These are phyloP conservation scores for Babjeviella inositovora DNA, from an alignment of 805 yeast species.

Conservation along the genomic window DNA sequence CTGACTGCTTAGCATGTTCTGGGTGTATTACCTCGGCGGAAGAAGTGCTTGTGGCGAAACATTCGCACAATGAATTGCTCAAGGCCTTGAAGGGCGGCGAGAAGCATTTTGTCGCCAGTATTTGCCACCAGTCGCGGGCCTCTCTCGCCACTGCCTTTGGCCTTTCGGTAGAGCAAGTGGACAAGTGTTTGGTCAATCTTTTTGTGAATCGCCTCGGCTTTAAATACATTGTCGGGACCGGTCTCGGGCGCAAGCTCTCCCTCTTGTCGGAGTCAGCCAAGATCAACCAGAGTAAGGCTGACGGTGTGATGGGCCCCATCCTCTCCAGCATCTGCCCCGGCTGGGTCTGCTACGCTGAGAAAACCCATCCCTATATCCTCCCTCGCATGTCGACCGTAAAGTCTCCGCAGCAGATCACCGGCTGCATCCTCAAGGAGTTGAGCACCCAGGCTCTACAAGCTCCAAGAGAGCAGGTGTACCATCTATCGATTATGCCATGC, in stretches of 20 bases:
- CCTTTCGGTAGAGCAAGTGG: slow-evolving; percentile 36
- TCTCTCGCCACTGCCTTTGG: slow-evolving; percentile 60
- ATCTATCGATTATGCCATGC: slow-evolving; percentile 88
- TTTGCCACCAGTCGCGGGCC: slow-evolving; percentile 77
- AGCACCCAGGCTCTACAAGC: slow-evolving; percentile 11
- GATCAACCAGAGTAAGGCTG: slow-evolving; percentile 26
- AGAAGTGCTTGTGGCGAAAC: slow-evolving; percentile 80
- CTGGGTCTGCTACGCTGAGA: slow-evolving; percentile 90
- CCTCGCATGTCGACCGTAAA: slow-evolving; percentile 59
- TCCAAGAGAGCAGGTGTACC: slow-evolving; percentile 38
- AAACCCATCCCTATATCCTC: slow-evolving; percentile 78
- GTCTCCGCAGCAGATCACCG: slow-evolving; percentile 91
- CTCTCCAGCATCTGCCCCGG: slow-evolving; percentile 85
- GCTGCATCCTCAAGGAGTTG: slow-evolving; percentile 49
- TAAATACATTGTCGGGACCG: slow-evolving; percentile 66
- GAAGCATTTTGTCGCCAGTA: slow-evolving; percentile 50
- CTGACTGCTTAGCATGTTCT: slow-evolving; percentile 91
- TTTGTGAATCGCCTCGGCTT: slow-evolving; percentile 52
- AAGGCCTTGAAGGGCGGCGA: slow-evolving; percentile 25
- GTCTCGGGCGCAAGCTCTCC: slow-evolving; percentile 61
- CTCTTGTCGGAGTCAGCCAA: slow-evolving; percentile 22
- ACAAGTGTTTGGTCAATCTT: slow-evolving; percentile 39
- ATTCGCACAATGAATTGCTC: slow-evolving; percentile 69
- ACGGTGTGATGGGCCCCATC: slow-evolving; percentile 23
- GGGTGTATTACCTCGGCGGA: slow-evolving; percentile 98